Evolutionary conservation across 2,329 filamentous ascomycete species (phyloP).

Genomic region (Ophiocordyceps camponoti-rufipedis): DNA sequence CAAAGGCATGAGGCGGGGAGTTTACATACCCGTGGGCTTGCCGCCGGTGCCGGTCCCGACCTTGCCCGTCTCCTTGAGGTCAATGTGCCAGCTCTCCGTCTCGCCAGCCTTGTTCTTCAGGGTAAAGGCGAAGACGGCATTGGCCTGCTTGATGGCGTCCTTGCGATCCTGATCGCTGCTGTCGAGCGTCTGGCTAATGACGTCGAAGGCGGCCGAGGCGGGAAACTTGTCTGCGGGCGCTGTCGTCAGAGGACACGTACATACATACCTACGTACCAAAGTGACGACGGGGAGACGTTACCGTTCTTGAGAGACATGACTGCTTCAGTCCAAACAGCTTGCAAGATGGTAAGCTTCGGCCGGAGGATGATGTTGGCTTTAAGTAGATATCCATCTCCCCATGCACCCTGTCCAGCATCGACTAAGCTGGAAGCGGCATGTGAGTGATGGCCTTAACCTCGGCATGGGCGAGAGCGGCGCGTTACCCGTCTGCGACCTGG

Average conservation of each 20-base stretch:
- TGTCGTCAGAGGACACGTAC: background rate
- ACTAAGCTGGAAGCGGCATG: background rate
- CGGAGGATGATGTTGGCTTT: background rate
- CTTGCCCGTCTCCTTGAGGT: slow-evolving; percentile 76
- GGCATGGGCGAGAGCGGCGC: background rate
- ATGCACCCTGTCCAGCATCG: too few relatives aligned
- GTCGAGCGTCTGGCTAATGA: slow-evolving; percentile 56
- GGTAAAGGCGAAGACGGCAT: slow-evolving; percentile 77
- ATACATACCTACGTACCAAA: background rate
- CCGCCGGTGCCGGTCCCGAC: slow-evolving; percentile 62
- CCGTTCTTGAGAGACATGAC: slow-evolving; percentile 59
- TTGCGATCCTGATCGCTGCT: slow-evolving; percentile 56
- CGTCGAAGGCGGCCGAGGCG: slow-evolving; percentile 79
- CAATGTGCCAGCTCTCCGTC: slow-evolving; percentile 80
- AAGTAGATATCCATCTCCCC: too few relatives aligned
- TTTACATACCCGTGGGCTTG: slow-evolving; percentile 62
- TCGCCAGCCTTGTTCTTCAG: slow-evolving; percentile 75
- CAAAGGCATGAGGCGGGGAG: slow-evolving; percentile 64
- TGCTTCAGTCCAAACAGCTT: background rate
- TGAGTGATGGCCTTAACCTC: background rate
- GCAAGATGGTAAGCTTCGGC: background rate
- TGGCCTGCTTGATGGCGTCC: slow-evolving; percentile 76
- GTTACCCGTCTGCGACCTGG: background rate
- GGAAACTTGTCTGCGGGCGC: slow-evolving; percentile 61
- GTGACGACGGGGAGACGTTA: slow-evolving; percentile 11